These are phyloP conservation scores for Colletotrichum sp. DNA, from an alignment of 2,329 filamentous ascomycete species.

Conservation along the genomic window DNA sequence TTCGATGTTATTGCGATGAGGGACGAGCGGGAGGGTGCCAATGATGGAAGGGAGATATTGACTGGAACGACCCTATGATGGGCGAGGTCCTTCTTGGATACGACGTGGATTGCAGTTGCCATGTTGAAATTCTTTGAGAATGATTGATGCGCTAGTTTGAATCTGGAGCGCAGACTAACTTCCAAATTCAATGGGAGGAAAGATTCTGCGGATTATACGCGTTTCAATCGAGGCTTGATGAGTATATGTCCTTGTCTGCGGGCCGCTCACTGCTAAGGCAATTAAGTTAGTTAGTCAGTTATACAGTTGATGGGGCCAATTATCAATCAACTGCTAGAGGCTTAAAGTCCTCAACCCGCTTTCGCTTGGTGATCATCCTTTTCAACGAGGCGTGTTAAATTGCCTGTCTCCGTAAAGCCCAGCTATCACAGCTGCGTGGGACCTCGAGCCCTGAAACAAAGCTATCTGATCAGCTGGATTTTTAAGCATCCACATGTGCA, in stretches of 20 bases:
- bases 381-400: too few species aligned
- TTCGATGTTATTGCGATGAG: constrained; percentile 36
- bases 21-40: constrained; percentile 29
- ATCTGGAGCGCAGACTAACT: background rate
- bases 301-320: background rate
- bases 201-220: background rate
- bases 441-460: too few species aligned
- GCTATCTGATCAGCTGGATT: too few species aligned
- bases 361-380: background rate
- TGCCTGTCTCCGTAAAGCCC: too few species aligned
- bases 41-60: background rate
- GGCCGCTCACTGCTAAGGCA: background rate
- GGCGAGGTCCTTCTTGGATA: constrained; percentile 29
- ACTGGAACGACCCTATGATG: constrained; percentile 23
- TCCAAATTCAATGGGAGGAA: background rate
- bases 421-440: too few species aligned
- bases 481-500: too few species aligned
- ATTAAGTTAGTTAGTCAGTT: background rate
- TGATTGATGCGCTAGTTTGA: background rate
- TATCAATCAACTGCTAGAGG: background rate
- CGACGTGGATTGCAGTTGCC: constrained; percentile 28
- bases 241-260: background rate
- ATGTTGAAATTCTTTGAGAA: background rate
- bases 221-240: background rate
- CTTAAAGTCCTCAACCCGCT: background rate